Evolutionary conservation across 306 rosid genomes (phyloP).

Genomic region (Potentilla sterilis): DNA sequence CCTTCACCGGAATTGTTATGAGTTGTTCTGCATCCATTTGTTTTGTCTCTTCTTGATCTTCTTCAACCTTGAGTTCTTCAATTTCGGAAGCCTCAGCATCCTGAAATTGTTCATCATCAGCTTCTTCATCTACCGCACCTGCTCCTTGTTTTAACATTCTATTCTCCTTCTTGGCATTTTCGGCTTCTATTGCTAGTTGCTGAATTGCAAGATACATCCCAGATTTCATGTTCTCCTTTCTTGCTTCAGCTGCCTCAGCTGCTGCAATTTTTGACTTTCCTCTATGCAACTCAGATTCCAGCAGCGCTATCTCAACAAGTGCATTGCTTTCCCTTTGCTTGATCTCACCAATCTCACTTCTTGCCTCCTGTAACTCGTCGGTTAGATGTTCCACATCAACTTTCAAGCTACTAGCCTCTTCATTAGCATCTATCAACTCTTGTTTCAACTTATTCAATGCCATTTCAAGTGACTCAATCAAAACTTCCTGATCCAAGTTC

Average conservation of each 20-base stretch:
- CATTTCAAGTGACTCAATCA: conserved; percentile 40
- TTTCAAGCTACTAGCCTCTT: conserved; percentile 38
- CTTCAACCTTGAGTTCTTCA: conserved; percentile 19
- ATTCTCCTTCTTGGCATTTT: conserved; percentile 31
- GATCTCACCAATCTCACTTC: conserved; percentile 37
- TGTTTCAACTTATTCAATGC: conserved; percentile 38
- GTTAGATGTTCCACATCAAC: conserved; percentile 35
- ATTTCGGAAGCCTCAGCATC: conserved; percentile 5
- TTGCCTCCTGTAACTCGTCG: conserved; percentile 37
- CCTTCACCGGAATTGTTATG: conserved; percentile 36
- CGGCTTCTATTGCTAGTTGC: conserved; percentile 35
- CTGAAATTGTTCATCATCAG: conserved; percentile 8
- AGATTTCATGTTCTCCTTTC: conserved; percentile 26
- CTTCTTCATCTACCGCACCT: conserved; percentile 24
- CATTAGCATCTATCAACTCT: conserved; percentile 37
- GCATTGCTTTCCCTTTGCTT: conserved; percentile 37
- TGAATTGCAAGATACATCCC: conserved; percentile 35
- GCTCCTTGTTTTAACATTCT: conserved; percentile 24
- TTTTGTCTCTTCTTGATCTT: conserved; percentile 23
- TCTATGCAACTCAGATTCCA: conserved; percentile 55
- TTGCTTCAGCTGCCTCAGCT: conserved; percentile 37
- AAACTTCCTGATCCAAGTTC: conserved; percentile 31
- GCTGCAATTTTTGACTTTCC: conserved; percentile 33
- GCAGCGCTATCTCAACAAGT: conserved; percentile 50
- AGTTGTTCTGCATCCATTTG: conserved; percentile 20